Evolutionary conservation across 1,284 basidiomycete genomes (phyloP).

Genomic region (Sphagnurus paluster): DNA sequence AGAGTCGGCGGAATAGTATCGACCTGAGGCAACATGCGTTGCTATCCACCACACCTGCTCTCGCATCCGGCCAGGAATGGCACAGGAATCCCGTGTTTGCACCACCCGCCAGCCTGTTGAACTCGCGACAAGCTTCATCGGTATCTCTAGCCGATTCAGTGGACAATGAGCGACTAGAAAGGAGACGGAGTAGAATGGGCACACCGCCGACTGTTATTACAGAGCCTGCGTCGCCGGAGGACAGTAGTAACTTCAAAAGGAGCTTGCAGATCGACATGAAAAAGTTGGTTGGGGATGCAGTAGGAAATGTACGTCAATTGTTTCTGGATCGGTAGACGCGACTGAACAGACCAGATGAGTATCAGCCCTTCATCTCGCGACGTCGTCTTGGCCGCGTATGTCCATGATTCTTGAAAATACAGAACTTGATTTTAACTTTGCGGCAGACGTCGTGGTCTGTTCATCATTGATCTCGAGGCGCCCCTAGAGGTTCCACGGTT

Average conservation of each 20-base stretch:
- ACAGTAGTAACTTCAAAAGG: slow-evolving; percentile 54
- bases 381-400: slow-evolving; percentile 76
- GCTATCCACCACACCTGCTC: slow-evolving; percentile 9
- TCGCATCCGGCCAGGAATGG: slow-evolving; percentile 17
- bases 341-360: slow-evolving; percentile 59
- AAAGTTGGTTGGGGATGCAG: slow-evolving; percentile 73
- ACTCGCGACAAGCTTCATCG: slow-evolving; percentile 16
- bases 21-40: slow-evolving; percentile 15
- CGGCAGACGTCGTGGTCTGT: slow-evolving; percentile 80
- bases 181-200: slow-evolving; percentile 10
- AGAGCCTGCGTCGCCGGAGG: slow-evolving; percentile 45
- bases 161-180: slow-evolving; percentile 4
- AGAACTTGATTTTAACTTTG: slow-evolving; percentile 3
- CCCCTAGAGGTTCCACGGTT: slow-evolving; percentile 89
- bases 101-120: slow-evolving; percentile 19
- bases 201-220: slow-evolving; percentile 7
- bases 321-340: not conserved
- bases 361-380: slow-evolving; percentile 80
- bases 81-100: slow-evolving; percentile 17
- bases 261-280: slow-evolving; percentile 77
- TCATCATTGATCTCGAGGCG: slow-evolving; percentile 91
- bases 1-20: slow-evolving; percentile 10
- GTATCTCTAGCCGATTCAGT: slow-evolving; percentile 9
- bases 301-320: slow-evolving; percentile 66
- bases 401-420: not conserved